A percentile compares a stretch with the other conserved stretches of the same genome.
phyloP scores from a whole-genome alignment of 1,284 basidiomycete genomes.

The Bondarzewia mesenterica region DNA sequence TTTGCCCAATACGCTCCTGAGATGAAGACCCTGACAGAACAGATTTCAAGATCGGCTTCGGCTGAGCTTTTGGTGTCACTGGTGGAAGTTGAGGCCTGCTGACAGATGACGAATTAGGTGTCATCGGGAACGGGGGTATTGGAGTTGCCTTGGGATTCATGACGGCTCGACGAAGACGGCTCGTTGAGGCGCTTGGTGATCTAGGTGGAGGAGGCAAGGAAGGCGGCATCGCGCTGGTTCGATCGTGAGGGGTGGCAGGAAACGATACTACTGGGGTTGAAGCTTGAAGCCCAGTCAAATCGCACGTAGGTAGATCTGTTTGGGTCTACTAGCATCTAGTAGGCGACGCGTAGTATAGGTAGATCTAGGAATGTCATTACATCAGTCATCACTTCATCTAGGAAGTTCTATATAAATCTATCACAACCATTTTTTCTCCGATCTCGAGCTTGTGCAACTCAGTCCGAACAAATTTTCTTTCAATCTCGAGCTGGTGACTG shows the following conservation, averaged over 20 bases:
- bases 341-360: no score
- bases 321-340: no score
- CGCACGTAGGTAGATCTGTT: no score
- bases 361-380: no score
- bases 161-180: background rate
- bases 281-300: no score
- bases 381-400: no score
- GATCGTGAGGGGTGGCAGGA: background rate
- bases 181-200: background rate
- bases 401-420: no score
- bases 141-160: background rate
- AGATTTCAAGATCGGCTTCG: slow-evolving; percentile 29
- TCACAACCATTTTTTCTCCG: no score
- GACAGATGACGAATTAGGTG: background rate
- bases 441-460: no score
- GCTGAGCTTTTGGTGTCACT: slow-evolving; percentile 2
- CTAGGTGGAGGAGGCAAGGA: background rate
- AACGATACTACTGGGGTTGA: background rate
- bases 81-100: slow-evolving; percentile 1
- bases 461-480: no score
- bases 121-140: background rate
- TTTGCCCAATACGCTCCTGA: slow-evolving; percentile 13
- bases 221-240: background rate
- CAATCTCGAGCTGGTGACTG: no score
- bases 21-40: slow-evolving; percentile 29